A percentile compares a stretch with the other conserved stretches of the same genome.
These are phyloP conservation scores for Tillandsia leiboldiana DNA, from an alignment of 176 grass and related monocot genomes.

Conservation along the genomic window DNA sequence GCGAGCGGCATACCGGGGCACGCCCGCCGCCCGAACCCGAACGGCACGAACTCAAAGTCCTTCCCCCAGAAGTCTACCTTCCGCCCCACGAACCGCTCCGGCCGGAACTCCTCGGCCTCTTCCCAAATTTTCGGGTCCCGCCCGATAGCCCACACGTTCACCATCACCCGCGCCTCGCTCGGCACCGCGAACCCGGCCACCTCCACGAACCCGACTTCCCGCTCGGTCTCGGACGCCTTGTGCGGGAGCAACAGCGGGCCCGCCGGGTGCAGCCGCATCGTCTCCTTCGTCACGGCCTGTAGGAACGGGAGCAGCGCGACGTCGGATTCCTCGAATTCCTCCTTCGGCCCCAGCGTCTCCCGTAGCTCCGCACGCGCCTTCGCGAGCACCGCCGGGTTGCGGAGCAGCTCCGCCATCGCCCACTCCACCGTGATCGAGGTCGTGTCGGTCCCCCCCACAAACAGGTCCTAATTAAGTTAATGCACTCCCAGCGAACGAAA, in stretches of 20 bases:
- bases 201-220: background rate
- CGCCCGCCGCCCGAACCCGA: conserved; percentile 5
- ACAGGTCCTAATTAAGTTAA: conserved; percentile 43
- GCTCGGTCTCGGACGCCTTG: conserved; percentile 26
- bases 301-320: conserved; percentile 30
- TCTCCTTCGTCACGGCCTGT: conserved; percentile 49
- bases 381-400: conserved; percentile 34
- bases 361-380: conserved; percentile 46
- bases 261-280: conserved; percentile 48
- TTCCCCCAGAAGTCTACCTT: conserved; percentile 7
- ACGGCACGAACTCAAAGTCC: background rate
- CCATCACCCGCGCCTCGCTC: conserved; percentile 12
- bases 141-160: no score
- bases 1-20: conserved; percentile 10
- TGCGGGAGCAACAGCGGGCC: conserved; percentile 49
- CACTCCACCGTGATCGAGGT: no score
- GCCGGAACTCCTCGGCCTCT: conserved; percentile 23
- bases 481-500: conserved; percentile 39
- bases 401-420: conserved; percentile 32
- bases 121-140: conserved; percentile 33
- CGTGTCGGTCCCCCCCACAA: background rate
- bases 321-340: background rate
- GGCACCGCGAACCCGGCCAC: conserved; percentile 36
- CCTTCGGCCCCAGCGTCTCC: conserved; percentile 16
- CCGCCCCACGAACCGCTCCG: conserved; percentile 31